These are phyloP conservation scores for Tilletia walkeri DNA, from an alignment of 1,284 basidiomycete species.

Conservation along the genomic window DNA sequence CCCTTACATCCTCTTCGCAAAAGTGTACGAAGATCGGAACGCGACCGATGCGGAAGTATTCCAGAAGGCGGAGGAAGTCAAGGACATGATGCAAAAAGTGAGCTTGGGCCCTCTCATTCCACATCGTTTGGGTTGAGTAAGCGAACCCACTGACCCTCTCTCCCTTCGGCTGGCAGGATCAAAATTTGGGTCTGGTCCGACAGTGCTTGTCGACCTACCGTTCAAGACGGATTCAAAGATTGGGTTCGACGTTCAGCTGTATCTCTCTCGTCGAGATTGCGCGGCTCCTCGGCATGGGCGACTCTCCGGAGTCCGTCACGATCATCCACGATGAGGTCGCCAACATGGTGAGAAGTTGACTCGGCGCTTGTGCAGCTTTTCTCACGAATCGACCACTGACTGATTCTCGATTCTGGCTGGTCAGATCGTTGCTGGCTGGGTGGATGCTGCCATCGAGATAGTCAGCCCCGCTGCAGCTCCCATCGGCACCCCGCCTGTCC, in stretches of 20 bases:
- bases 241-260: conserved; percentile 75
- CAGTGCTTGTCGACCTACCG: conserved; percentile 68
- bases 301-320: conserved; percentile 58
- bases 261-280: conserved; percentile 71
- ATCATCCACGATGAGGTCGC: conserved; percentile 66
- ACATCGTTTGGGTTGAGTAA: no score
- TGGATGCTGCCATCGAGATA: not conserved
- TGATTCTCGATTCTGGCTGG: not conserved
- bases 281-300: conserved; percentile 60
- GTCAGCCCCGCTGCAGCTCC: not conserved
- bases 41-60: conserved; percentile 6
- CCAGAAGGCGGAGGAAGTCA: conserved; percentile 21
- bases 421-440: conserved; percentile 4
- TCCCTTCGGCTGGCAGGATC: conserved; percentile 61
- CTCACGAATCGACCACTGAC: not conserved
- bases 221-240: conserved; percentile 70
- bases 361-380: not conserved
- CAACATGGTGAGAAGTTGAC: conserved; percentile 65
- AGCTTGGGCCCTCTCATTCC: conserved; percentile 12
- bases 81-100: conserved; percentile 26
- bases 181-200: conserved; percentile 68
- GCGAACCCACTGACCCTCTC: no score
- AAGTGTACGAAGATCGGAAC: conserved; percentile 26
- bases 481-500: not conserved
- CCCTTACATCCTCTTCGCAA: conserved; percentile 26